Evolutionary conservation across 805 yeast species (phyloP), one percentile per base, ranked within the genome.

Genomic region (Candida maris): DNA sequence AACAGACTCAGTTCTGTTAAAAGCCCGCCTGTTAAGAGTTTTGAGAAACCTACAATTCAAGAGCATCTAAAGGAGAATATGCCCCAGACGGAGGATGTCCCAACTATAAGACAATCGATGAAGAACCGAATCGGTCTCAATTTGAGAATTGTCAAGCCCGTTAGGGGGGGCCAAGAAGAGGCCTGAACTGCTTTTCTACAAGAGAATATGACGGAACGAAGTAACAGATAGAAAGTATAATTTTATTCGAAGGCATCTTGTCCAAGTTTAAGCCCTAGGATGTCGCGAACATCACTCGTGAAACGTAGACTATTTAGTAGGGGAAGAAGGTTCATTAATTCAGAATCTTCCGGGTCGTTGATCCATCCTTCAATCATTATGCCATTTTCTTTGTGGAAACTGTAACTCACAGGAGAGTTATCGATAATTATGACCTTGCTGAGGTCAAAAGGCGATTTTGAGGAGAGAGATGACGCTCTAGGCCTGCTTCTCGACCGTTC

Each of bases 341-440:
- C 95, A 16, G 80, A 68, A 55, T 93, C 98, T 24, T 81, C 75
- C n/a, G 94, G 95, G 61, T 93, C 98, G 54, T 85, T 86, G 44
- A 93, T 87, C 98, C 98, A 93, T 30, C 98, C 97, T 62, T 89
- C 96, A 5, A 93, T 87, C 65, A 83, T 79, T 16, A 93, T 81
- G 2, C 96, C 98, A 54, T 93, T 93, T 47, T 81, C 81, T 41
- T 79, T 85, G 58, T 91, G 89, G 57, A 77, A 64, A 12, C 86
- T 80, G 57, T 85, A 93, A 53, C 95, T 83, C 18, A 88, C 75
- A 1, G 97, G 97, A 8, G 96, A 87, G 63, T 93, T 93, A 64
- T 93, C 98, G 34, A 93, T 72, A 24, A 93, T 81, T 39, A 91
- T 68, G 26, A 85, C 75, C 49, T 77, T 76, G 42, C 80, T 72